These are phyloP conservation scores for Maudiozyma humilis DNA, from an alignment of 1,139 yeast genomes.

Conservation along the genomic window DNA sequence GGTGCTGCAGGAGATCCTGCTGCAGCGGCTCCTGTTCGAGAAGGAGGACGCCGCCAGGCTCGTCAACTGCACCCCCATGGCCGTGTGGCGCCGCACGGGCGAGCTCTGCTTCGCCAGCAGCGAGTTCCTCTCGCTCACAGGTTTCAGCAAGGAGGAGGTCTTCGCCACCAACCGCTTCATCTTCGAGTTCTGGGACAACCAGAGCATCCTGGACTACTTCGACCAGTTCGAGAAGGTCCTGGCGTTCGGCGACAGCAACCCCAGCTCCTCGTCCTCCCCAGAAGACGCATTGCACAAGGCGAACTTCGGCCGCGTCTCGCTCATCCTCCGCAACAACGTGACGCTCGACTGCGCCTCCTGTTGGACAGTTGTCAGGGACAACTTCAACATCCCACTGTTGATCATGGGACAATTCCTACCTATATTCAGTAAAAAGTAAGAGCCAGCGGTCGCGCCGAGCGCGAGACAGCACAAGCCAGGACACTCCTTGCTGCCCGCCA, in stretches of 20 bases:
- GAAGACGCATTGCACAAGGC: background rate
- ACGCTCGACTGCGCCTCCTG: conserved; percentile 57
- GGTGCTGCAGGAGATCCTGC: conserved; percentile 57
- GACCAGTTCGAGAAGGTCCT: conserved; percentile 63
- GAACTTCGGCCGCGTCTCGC: conserved; percentile 62
- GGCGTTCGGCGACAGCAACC: conserved; percentile 53
- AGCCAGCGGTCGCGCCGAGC: background rate
- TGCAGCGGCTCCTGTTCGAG: conserved; percentile 60
- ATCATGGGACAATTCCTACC: conserved; percentile 86
- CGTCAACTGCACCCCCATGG: conserved; percentile 58
- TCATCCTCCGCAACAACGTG: conserved; percentile 39
- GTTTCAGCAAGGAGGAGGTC: conserved; percentile 33
- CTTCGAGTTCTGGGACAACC: conserved; percentile 79
- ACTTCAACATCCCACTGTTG: conserved; percentile 90
- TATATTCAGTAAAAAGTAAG: conserved; percentile 31
- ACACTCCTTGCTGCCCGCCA: too few relatives aligned
- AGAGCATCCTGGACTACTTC: conserved; percentile 75
- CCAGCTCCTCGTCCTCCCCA: conserved; percentile 6
- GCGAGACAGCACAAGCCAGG: too few relatives aligned
- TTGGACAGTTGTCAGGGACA: conserved; percentile 84
- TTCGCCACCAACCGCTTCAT: conserved; percentile 31
- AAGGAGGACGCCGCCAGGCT: conserved; percentile 43
- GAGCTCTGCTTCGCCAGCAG: conserved; percentile 66
- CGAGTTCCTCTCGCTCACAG: conserved; percentile 58
- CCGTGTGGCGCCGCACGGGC: conserved; percentile 73